Percentiles rank a stretch among this genome's conserved stretches.
Conservation (phyloP, 1,139 yeast species). For the Hyphopichia wangnamkhiaoensis region DNA sequence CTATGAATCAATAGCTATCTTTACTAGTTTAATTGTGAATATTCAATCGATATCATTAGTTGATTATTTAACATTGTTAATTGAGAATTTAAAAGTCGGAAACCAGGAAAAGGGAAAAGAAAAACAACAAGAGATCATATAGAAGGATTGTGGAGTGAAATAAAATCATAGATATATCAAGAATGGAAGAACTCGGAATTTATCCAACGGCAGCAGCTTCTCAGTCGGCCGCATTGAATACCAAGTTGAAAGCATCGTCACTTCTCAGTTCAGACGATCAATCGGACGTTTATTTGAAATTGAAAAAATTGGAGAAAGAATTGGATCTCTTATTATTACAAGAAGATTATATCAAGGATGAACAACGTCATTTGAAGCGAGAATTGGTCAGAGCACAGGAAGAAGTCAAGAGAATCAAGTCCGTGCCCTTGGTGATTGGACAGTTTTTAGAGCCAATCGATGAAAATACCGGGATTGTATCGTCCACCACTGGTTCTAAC, state of each 20-base stretch:
- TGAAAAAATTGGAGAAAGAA: conserved; percentile 88
- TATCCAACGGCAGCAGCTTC: conserved; percentile 15
- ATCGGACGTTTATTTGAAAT: conserved; percentile 73
- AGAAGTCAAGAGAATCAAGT: conserved; percentile 95
- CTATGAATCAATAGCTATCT: too few species aligned
- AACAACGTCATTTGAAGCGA: conserved; percentile 92
- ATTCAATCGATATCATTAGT: too few species aligned
- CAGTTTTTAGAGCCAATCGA: conserved; percentile 98
- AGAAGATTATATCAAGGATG: conserved; percentile 96
- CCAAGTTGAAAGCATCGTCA: conserved; percentile 15
- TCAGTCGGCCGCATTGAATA: conserved; percentile 10
- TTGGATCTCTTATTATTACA: conserved; percentile 80
- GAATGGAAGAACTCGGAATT: conserved; percentile 34
- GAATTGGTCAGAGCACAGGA: conserved; percentile 97
- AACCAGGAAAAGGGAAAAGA: too few species aligned
- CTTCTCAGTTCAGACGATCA: conserved; percentile 29
- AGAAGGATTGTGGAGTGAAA: too few species aligned
- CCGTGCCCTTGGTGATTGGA: conserved; percentile 97
- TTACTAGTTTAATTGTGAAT: too few species aligned
- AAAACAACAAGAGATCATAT: too few species aligned
- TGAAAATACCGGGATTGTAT: conserved; percentile 93
- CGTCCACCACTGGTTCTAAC: conserved; percentile 96
- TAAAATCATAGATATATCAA: not conserved
- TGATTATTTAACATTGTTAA: too few species aligned
- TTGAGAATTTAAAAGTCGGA: too few species aligned